These are phyloP conservation scores for Fraxinus latifolia DNA, from an alignment of 305 asterid species.

Conservation along the genomic window DNA sequence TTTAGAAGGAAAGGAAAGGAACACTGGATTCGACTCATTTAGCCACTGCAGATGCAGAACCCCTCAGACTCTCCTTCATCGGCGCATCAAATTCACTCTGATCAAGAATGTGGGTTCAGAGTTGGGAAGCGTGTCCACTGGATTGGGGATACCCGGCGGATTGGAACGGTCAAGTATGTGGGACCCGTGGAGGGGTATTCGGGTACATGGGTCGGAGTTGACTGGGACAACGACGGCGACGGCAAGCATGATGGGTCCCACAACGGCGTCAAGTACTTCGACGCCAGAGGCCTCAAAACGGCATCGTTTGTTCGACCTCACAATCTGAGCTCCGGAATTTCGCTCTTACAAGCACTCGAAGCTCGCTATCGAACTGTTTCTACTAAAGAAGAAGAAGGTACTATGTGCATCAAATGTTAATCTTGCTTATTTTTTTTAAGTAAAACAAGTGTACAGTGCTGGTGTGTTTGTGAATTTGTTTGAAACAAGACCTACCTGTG, in stretches of 20 bases:
- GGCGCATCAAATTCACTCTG: conserved; percentile 23
- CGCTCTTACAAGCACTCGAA: conserved; percentile 69
- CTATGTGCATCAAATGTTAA: conserved; percentile 1
- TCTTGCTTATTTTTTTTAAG: neutral
- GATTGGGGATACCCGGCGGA: conserved; percentile 45
- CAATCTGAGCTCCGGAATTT: conserved; percentile 65
- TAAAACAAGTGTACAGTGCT: neutral
- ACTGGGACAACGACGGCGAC: conserved; percentile 77
- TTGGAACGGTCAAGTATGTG: conserved; percentile 71
- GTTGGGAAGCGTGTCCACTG: conserved; percentile 69
- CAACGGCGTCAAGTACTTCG: conserved; percentile 63
- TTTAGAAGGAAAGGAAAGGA: neutral
- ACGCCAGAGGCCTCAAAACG: conserved; percentile 53
- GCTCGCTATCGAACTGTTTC: conserved; percentile 63
- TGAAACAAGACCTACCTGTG: neutral
- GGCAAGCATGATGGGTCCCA: conserved; percentile 94
- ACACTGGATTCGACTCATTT: neutral
- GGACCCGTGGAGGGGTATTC: conserved; percentile 73
- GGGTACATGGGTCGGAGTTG: conserved; percentile 87
- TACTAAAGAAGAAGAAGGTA: conserved; percentile 90
- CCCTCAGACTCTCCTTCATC: conserved; percentile 28
- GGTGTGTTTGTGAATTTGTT: neutral
- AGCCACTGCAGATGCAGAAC: conserved; percentile 38
- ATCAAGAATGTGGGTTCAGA: conserved; percentile 27
- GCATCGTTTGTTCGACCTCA: conserved; percentile 79